Evolutionary conservation across 805 yeast genomes (phyloP).

Genomic region (Sungouiozyma ichnusensis): DNA sequence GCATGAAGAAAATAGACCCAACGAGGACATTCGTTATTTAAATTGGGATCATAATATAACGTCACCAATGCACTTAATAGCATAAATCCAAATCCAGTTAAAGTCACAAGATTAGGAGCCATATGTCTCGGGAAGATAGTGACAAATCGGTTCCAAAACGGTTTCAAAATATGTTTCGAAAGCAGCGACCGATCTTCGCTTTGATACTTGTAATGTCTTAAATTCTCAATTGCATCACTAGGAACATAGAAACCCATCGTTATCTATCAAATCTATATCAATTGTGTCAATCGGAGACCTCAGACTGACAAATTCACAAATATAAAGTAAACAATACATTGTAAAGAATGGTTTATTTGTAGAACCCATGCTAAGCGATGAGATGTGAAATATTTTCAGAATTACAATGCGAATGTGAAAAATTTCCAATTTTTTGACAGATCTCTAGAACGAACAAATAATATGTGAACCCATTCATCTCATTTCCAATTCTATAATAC

Average conservation of each 20-base stretch:
- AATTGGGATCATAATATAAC: slow-evolving; percentile 61
- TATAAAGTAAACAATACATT: neutral
- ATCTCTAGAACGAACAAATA: too few relatives aligned
- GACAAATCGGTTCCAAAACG: slow-evolving; percentile 70
- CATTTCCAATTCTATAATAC: too few relatives aligned
- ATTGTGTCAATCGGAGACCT: too few relatives aligned
- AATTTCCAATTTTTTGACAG: slow-evolving; percentile 1
- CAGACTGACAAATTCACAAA: too few relatives aligned
- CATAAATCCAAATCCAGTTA: slow-evolving; percentile 70
- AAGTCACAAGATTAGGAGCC: slow-evolving; percentile 89
- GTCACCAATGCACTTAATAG: slow-evolving; percentile 52
- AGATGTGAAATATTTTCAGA: neutral
- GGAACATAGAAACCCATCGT: slow-evolving; percentile 62
- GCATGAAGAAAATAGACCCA: slow-evolving; percentile 77
- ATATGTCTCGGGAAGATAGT: slow-evolving; percentile 67
- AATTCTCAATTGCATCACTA: slow-evolving; percentile 37
- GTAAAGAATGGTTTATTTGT: neutral
- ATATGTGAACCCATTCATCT: slow-evolving; percentile 2
- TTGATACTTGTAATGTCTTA: slow-evolving; percentile 48
- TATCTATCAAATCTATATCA: too few relatives aligned
- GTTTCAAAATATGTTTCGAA: slow-evolving; percentile 66
- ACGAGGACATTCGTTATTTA: slow-evolving; percentile 48
- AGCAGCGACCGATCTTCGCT: slow-evolving; percentile 74
- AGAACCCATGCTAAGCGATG: neutral
- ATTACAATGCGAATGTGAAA: neutral